These are phyloP conservation scores for Dissophora ornata DNA, from an alignment of 192 early-diverging fungal genomes.

Conservation along the genomic window DNA sequence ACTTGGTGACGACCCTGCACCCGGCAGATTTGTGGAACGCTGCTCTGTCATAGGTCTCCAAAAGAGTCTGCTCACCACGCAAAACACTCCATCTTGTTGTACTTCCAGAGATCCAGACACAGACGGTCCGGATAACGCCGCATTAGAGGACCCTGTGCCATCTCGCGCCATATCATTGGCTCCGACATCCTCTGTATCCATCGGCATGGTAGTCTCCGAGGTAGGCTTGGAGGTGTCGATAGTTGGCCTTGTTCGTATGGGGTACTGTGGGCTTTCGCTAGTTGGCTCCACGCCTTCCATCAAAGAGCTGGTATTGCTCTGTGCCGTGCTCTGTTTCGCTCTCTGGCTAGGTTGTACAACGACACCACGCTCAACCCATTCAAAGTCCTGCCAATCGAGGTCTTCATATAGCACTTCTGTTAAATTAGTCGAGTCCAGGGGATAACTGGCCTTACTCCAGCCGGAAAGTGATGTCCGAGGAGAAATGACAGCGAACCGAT, in stretches of 20 bases:
- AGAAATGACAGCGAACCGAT: slow-evolving; percentile 57
- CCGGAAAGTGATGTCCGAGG: slow-evolving; percentile 41
- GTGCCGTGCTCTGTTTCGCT: slow-evolving; percentile 6
- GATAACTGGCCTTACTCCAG: slow-evolving; percentile 42
- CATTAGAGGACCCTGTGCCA: too few relatives aligned
- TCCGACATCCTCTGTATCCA: too few relatives aligned
- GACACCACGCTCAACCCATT: slow-evolving; percentile 53
- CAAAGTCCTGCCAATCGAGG: slow-evolving; percentile 54
- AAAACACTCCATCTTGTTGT: slow-evolving; percentile 50
- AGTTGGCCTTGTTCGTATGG: neutral
- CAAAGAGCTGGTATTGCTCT: neutral
- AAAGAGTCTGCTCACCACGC: slow-evolving; percentile 48
- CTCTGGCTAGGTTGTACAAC: slow-evolving; percentile 39
- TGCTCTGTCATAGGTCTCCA: slow-evolving; percentile 42
- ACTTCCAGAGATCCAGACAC: neutral
- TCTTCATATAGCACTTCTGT: slow-evolving; percentile 45
- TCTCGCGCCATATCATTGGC: neutral
- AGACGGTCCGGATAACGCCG: neutral
- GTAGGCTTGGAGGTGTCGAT: neutral
- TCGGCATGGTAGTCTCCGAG: too few relatives aligned
- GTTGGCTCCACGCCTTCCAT: slow-evolving; percentile 41
- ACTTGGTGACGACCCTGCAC: neutral
- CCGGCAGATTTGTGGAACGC: neutral
- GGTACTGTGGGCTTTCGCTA: neutral
- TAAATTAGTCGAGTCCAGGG: slow-evolving; percentile 10